A percentile compares a stretch with the other conserved stretches of the same genome.
Conservation (phyloP, 2,329 filamentous ascomycete species). For the Pseudogymnoascus verrucosus region DNA sequence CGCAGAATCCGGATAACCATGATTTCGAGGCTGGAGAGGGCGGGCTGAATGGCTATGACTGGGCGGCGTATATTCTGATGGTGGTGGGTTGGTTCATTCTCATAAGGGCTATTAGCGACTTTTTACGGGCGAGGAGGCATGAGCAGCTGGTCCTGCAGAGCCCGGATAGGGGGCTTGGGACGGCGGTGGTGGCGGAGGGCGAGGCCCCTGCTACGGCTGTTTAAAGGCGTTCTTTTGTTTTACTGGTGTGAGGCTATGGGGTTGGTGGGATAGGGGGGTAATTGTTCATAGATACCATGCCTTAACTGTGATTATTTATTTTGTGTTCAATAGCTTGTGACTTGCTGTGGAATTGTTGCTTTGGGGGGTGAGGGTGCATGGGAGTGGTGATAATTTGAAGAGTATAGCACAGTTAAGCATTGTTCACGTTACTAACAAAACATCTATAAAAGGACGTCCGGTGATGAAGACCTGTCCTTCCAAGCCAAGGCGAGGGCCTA, state of each 20-base stretch:
- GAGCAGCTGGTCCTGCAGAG: constrained; percentile 91
- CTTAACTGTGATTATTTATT: neutral
- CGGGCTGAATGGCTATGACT: constrained; percentile 66
- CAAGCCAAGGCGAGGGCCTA: too few species aligned
- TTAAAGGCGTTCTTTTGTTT: neutral
- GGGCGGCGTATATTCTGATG: constrained; percentile 90
- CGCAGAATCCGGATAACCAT: constrained; percentile 82
- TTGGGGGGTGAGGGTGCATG: neutral
- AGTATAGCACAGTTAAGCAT: too few species aligned
- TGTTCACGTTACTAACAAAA: too few species aligned
- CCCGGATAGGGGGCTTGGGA: constrained; percentile 75
- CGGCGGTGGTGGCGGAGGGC: constrained; percentile 79
- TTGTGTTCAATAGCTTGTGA: neutral
- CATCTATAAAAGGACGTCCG: too few species aligned
- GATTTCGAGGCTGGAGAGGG: constrained; percentile 58
- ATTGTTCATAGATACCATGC: neutral
- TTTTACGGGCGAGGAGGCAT: constrained; percentile 76
- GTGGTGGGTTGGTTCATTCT: constrained; percentile 97
- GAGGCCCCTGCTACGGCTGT: constrained; percentile 40
- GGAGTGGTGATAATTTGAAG: too few species aligned
- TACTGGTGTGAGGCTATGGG: neutral
- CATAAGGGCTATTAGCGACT: constrained; percentile 89
- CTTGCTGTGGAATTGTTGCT: neutral
- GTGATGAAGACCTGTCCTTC: too few species aligned
- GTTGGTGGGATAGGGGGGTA: constrained; percentile 1